Evolutionary conservation across 208 protist species (phyloP).

Genomic region (Leishmania amazonensis): DNA sequence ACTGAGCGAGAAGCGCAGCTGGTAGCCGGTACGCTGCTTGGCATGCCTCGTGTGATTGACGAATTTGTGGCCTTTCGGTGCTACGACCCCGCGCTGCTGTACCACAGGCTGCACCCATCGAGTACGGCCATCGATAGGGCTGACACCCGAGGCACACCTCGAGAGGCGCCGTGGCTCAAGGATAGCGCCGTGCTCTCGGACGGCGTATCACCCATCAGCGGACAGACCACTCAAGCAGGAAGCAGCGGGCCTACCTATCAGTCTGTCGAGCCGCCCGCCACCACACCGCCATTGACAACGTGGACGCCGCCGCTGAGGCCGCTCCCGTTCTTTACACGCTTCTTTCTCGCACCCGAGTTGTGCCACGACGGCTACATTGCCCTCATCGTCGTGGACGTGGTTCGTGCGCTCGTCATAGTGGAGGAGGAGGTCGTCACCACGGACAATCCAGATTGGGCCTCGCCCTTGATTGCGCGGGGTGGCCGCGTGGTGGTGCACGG

Average conservation of each 20-base stretch:
- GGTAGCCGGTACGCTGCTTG: constrained; percentile 43
- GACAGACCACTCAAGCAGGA: neutral
- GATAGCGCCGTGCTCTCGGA: neutral
- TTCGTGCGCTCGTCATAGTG: constrained; percentile 73
- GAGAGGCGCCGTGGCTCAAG: neutral
- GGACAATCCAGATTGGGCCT: constrained; percentile 48
- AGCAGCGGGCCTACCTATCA: neutral
- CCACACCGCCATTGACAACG: neutral
- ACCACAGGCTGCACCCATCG: constrained; percentile 10
- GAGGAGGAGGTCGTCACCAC: constrained; percentile 48
- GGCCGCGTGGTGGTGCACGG: constrained; percentile 40
- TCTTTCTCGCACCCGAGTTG: constrained; percentile 75
- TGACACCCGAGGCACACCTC: neutral
- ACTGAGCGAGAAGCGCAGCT: constrained; percentile 57
- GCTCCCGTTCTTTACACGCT: constrained; percentile 52
- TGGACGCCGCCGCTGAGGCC: constrained; percentile 17
- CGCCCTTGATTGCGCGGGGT: constrained; percentile 29
- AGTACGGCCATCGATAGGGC: neutral
- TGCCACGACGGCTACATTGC: constrained; percentile 54
- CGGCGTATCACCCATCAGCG: neutral
- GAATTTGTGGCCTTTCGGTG: constrained; percentile 62
- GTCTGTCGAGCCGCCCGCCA: neutral
- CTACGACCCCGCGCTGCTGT: constrained; percentile 19
- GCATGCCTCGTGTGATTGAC: constrained; percentile 51
- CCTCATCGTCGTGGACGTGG: constrained; percentile 65